These are phyloP conservation scores for Selaginella moellendorffii DNA, from an alignment of 75 land plant genomes.

Conservation along the genomic window DNA sequence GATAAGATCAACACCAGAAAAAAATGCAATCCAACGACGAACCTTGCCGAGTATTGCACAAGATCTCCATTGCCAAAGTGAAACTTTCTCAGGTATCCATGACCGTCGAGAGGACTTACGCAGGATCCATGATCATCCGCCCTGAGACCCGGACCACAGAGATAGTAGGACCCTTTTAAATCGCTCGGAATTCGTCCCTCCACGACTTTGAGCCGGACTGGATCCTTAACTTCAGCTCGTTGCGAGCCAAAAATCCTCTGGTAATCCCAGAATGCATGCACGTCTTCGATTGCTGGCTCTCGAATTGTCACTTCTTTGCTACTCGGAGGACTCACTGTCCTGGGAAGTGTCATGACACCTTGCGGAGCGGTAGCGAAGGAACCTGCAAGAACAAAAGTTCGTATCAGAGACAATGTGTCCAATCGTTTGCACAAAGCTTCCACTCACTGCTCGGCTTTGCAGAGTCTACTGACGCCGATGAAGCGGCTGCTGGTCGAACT, in stretches of 20 bases:
- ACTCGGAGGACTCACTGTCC: too few relatives aligned
- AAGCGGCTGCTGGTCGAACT: too few relatives aligned
- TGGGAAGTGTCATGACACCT: too few relatives aligned
- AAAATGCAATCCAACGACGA: too few relatives aligned
- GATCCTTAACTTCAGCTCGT: constrained; percentile 28
- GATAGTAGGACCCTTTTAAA: constrained; percentile 56
- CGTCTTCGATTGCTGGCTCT: background rate
- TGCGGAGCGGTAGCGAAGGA: too few relatives aligned
- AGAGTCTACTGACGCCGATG: too few relatives aligned
- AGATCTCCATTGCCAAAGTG: constrained; percentile 11
- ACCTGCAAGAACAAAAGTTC: too few relatives aligned
- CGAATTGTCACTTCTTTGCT: background rate
- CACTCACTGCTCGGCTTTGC: too few relatives aligned
- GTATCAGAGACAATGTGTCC: too few relatives aligned
- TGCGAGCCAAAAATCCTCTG: constrained; percentile 54
- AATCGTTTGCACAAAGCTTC: too few relatives aligned
- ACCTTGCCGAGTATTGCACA: constrained; percentile 40
- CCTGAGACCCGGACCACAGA: constrained; percentile 56
- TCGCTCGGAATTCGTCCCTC: constrained; percentile 45
- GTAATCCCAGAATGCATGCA: constrained; percentile 56
- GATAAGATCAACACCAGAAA: background rate
- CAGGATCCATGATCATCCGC: constrained; percentile 63
- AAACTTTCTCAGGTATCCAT: constrained; percentile 64
- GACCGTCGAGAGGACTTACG: constrained; percentile 70
- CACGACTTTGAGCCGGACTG: constrained; percentile 25